Evolutionary conservation across 805 yeast genomes (phyloP), one percentile per base, ranked within the genome.

Genomic region (Maudiozyma saulgeensis): DNA sequence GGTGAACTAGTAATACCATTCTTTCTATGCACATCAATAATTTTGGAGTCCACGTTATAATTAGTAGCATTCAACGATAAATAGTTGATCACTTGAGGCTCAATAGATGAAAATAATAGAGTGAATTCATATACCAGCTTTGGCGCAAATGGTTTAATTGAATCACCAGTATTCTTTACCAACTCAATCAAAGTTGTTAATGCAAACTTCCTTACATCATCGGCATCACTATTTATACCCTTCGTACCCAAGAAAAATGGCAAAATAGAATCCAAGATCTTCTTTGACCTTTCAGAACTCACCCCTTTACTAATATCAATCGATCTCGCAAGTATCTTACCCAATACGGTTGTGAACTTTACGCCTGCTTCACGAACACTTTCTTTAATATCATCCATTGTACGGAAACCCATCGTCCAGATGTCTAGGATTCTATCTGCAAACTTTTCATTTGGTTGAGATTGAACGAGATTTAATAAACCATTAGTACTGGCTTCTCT

Each of bases 311-410:
- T 70, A 11, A 65, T 67, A 43, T 78, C 81, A 15, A 85, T 73
- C 23, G 78, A 72, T 40, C 80, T 72, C 2, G 82, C 80, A 55
- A 88, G 69, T 4, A 77, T 73, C 16, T 80, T 74, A 0, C 95
- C 80, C 26, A 90, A 71, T 9, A 76, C 73, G 53, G 81, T 78
- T 0, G 95, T 80, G 38, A 93, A 69, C 35, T 76, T 76, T 39
- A 74, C 68, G 9, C 95, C 97, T 43, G 87, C 95, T 50, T 77
- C 78, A 46, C 97, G 74, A 3, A 93, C 96, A 67, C 95, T 85
- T 37, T 87, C 96, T 64, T 93, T 93, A 51, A 91, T 87, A 69
- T 91, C 98, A 68, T 91, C 99, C 77, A 91, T 78, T 0, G 80
- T 78, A 59, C 99, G 76, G 69, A 91, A 90, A 45, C 90, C 82